phyloP scores from a whole-genome alignment of 768 basidiomycete species.

The Suillus ampliporus region DNA sequence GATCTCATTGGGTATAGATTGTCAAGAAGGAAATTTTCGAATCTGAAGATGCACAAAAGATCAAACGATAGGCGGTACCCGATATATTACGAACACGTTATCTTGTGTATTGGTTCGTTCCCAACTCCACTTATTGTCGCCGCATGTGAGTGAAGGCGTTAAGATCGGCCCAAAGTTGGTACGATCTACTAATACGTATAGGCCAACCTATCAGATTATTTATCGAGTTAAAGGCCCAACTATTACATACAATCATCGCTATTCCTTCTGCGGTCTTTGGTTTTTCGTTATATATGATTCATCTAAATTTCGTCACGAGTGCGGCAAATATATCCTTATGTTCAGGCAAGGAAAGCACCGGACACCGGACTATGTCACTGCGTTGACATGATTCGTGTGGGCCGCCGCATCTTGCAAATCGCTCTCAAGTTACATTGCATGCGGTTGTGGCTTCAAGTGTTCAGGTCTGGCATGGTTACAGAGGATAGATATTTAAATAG shows the following conservation, averaged over 20 bases:
- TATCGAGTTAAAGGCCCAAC: too few species aligned
- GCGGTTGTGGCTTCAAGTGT: neutral
- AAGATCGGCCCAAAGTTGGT: too few species aligned
- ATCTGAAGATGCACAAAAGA: neutral
- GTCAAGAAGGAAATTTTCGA: neutral
- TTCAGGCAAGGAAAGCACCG: neutral
- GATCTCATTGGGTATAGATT: constrained; percentile 9
- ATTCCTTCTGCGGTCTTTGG: too few species aligned
- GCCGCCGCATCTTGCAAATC: neutral
- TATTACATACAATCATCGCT: too few species aligned
- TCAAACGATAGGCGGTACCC: constrained; percentile 6
- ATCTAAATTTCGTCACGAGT: too few species aligned
- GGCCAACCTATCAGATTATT: neutral
- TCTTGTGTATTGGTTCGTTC: neutral
- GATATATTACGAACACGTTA: constrained; percentile 7
- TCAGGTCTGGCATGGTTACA: neutral
- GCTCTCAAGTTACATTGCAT: neutral
- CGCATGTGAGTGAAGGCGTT: neutral
- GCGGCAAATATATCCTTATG: too few species aligned
- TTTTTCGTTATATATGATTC: too few species aligned
- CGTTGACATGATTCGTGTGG: neutral
- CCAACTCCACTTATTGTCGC: neutral
- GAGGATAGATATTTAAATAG: neutral
- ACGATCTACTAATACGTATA: too few species aligned
- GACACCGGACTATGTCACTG: neutral